Base-by-base conservation (phyloP, 2,329 filamentous ascomycete species). In the Apiospora marii region DNA sequence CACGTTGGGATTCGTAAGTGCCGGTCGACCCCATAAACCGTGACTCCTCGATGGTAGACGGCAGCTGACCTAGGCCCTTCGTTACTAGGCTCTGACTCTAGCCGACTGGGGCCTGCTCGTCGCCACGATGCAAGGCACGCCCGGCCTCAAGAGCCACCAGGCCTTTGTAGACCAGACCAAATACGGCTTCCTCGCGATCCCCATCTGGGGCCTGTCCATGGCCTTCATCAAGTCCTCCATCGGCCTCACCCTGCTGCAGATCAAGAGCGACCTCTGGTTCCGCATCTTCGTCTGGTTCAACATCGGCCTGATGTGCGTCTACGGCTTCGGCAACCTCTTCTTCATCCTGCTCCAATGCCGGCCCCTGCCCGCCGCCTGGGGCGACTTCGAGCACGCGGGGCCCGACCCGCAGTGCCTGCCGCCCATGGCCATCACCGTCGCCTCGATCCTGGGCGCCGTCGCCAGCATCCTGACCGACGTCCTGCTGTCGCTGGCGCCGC, bases 281-380 rank as follows among this genome's bases (percentile, higher is more conserved):
- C 43, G 22, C 24, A 10, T 69, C 12, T 49, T 30, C 12, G 37
- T 69, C 24, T 69, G 68, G 48, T 69, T 48, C 68, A 69, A 49
- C 68, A 69, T 51, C 43, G 44, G 16, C 27, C 48, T 69, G 14
- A 37, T 51, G 48, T 8, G 44, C 68, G n/a, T 49, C n/a, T 69
- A 51, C 44, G 68, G 68, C n/a, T 34, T 69, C 68, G 68, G 48
- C 68, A 69, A 69, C 68, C 14, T 51, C n/a, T 51, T 69, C 68
- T 49, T 69, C 68, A 48, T 46, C 68, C 44, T 69, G 27, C 34
- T 69, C 5, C 30, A 69, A 27, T 69, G 68, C 48, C 68, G 46
- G 4, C 68, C 68, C n/a, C 16, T 69, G 16, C 46, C 68, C 12
- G 48, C 43, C 4, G 41, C 68, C n/a, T 69, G 46, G 34, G 68